These are phyloP conservation scores for Phyllosticta capitalensis DNA, from an alignment of 2,329 filamentous ascomycete species.

Conservation along the genomic window DNA sequence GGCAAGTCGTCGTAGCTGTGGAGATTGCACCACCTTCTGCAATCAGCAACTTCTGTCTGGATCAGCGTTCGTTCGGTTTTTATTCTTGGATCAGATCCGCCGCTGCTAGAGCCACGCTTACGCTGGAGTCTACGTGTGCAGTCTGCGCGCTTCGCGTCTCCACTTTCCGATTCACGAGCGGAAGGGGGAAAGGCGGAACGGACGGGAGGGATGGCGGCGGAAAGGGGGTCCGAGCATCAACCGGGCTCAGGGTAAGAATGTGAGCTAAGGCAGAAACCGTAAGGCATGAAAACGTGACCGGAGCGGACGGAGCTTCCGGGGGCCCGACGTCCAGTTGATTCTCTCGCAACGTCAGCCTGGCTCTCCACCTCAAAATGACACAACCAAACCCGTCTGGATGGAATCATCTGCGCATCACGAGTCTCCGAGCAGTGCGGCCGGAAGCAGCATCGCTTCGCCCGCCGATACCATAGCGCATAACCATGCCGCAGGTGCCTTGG, in stretches of 20 bases:
- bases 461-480: background rate
- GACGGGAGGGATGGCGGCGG: background rate
- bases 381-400: background rate
- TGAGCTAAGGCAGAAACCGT: background rate
- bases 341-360: background rate
- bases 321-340: background rate
- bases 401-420: background rate
- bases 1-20: background rate
- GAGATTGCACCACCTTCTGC: background rate
- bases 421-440: background rate
- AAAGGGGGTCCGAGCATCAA: background rate
- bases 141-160: background rate
- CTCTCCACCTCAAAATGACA: background rate
- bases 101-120: background rate
- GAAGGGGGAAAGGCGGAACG: background rate
- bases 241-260: background rate
- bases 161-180: background rate
- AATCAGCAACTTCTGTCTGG: background rate
- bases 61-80: background rate
- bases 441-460: background rate
- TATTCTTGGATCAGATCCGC: background rate
- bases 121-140: background rate
- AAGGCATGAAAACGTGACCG: background rate
- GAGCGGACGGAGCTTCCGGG: background rate
- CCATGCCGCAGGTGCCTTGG: background rate